Evolutionary conservation across 2,329 filamentous ascomycete genomes (phyloP).

Genomic region (Alternaria conjuncta): DNA sequence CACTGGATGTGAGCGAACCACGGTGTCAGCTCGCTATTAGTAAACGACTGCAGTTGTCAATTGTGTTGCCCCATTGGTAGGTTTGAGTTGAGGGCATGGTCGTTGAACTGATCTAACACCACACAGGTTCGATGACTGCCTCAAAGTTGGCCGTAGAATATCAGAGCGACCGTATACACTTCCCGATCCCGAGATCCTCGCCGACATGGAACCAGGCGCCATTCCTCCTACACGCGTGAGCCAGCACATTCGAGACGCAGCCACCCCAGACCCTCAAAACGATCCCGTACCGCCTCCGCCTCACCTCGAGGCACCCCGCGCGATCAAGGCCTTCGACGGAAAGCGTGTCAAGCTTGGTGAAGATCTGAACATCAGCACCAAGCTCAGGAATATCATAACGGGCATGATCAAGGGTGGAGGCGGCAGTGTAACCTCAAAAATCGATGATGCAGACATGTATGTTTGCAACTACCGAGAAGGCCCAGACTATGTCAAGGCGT

Average conservation of each 20-base stretch:
- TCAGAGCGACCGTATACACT: slow-evolving; percentile 85
- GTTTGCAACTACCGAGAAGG: slow-evolving; percentile 89
- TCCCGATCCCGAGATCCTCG: slow-evolving; percentile 82
- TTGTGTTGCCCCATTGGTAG: slow-evolving; percentile 92
- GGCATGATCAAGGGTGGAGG: slow-evolving; percentile 75
- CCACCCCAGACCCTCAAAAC: slow-evolving; percentile 39
- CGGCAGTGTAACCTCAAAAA: slow-evolving; percentile 69
- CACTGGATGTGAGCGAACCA: slow-evolving; percentile 75
- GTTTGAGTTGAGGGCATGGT: slow-evolving; percentile 19
- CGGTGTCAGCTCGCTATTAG: slow-evolving; percentile 69
- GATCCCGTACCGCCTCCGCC: slow-evolving; percentile 27
- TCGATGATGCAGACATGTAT: slow-evolving; percentile 79
- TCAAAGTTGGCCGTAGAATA: slow-evolving; percentile 90
- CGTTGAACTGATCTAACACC: slow-evolving; percentile 16
- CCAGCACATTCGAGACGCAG: slow-evolving; percentile 43
- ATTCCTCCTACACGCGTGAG: slow-evolving; percentile 57
- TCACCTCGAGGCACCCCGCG: slow-evolving; percentile 32
- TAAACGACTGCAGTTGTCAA: slow-evolving; percentile 75
- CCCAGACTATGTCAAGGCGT: slow-evolving; percentile 75
- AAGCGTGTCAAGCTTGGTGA: slow-evolving; percentile 78
- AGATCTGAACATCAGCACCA: slow-evolving; percentile 74
- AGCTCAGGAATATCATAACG: slow-evolving; percentile 70
- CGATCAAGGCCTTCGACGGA: slow-evolving; percentile 70
- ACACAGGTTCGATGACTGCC: slow-evolving; percentile 89
- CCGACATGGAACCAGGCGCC: slow-evolving; percentile 27